These are phyloP conservation scores for Herpetospermum pedunculosum DNA, from an alignment of 306 rosid species.

Conservation along the genomic window DNA sequence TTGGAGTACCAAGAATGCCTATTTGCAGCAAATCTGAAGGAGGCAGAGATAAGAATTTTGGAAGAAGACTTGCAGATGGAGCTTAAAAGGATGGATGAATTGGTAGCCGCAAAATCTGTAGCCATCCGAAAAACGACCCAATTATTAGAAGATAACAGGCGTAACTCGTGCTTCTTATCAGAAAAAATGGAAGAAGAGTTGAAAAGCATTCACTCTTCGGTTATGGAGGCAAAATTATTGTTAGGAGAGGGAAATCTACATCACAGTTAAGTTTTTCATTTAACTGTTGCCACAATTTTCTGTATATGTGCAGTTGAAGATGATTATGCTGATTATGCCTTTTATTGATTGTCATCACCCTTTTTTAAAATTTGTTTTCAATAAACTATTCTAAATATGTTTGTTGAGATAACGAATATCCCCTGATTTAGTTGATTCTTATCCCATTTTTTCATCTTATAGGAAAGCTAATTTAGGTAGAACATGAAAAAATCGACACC, in stretches of 20 bases:
- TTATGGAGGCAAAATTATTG: constrained; percentile 51
- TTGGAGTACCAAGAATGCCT: constrained; percentile 27
- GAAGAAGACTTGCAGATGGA: constrained; percentile 52
- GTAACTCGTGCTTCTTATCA: constrained; percentile 22
- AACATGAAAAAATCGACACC: background rate
- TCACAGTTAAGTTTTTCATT: constrained; percentile 6
- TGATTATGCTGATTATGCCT: background rate
- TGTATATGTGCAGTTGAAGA: background rate
- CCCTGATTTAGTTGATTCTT: background rate
- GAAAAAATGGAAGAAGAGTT: constrained; percentile 51
- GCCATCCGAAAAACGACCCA: constrained; percentile 30
- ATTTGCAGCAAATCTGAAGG: constrained; percentile 28
- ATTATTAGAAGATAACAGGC: constrained; percentile 24
- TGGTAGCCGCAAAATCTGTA: constrained; percentile 26
- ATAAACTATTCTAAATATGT: background rate
- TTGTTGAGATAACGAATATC: background rate
- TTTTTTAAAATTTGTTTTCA: background rate
- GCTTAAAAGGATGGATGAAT: constrained; percentile 28
- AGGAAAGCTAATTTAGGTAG: background rate
- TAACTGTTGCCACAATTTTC: background rate
- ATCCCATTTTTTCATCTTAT: background rate
- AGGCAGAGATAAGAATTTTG: constrained; percentile 33
- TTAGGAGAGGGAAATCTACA: constrained; percentile 20
- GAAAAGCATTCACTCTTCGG: constrained; percentile 27
- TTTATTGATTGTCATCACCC: background rate